A percentile compares a stretch with the other conserved stretches of the same genome.
These are phyloP conservation scores for Apiotrichum domesticum DNA, from an alignment of 1,284 basidiomycete genomes.

Conservation along the genomic window DNA sequence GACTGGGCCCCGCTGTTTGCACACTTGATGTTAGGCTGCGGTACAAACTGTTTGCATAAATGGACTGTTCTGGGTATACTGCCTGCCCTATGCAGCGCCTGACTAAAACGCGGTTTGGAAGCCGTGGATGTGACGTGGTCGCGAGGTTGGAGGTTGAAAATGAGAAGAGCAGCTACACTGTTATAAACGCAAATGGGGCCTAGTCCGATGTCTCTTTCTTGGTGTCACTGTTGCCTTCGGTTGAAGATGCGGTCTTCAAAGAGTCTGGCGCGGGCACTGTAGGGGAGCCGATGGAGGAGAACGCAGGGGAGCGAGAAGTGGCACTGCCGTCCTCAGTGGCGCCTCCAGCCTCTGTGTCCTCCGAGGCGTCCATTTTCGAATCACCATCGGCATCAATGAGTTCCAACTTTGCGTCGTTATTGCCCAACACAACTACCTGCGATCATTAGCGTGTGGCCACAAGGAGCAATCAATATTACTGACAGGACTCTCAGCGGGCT, in stretches of 20 bases:
- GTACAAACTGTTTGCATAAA: conserved; percentile 6
- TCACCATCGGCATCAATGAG: conserved; percentile 50
- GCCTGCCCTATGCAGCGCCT: not conserved
- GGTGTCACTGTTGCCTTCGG: not conserved
- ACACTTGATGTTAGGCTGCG: not conserved
- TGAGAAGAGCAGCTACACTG: not conserved
- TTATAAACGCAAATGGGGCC: not conserved
- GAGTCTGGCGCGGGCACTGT: conserved; percentile 33
- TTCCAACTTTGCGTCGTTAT: conserved; percentile 14
- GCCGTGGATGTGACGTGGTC: not conserved
- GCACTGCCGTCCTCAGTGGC: conserved; percentile 10
- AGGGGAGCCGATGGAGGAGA: conserved; percentile 41
- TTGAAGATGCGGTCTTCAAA: conserved; percentile 11
- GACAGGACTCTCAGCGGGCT: conserved; percentile 6
- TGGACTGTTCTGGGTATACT: conserved; percentile 8
- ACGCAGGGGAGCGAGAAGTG: conserved; percentile 17
- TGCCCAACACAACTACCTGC: conserved; percentile 1
- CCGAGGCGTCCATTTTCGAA: conserved; percentile 54
- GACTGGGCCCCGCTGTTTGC: too few species aligned
- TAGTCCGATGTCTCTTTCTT: not conserved
- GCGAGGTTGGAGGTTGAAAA: not conserved
- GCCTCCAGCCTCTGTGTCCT: conserved; percentile 56
- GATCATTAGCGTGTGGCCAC: not conserved
- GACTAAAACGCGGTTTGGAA: not conserved
- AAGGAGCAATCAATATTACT: not conserved